Percentiles rank a stretch among this genome's conserved stretches.
phyloP scores from a whole-genome alignment of 371 early-diverging fungal species.

The Lichtheimia ornata region DNA sequence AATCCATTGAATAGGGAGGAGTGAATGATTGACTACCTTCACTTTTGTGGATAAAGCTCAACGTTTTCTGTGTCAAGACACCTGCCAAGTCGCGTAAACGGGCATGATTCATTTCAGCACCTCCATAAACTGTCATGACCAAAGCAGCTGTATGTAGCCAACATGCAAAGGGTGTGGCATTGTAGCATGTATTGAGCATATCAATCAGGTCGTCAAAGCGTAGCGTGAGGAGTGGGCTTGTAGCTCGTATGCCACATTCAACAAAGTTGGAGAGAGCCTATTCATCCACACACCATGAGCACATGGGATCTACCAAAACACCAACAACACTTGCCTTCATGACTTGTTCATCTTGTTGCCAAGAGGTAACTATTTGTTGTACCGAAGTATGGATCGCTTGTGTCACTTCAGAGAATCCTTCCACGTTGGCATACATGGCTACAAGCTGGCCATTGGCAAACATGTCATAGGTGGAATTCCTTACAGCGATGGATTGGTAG shows the following conservation, averaged over 20 bases:
- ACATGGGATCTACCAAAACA: neutral
- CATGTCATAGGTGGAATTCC: conserved; percentile 35
- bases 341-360: conserved; percentile 42
- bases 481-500: conserved; percentile 35
- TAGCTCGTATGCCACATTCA: conserved; percentile 54
- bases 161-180: conserved; percentile 42
- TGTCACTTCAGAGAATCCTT: conserved; percentile 32
- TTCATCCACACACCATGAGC: neutral
- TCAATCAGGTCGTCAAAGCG: conserved; percentile 37
- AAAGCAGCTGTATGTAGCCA: conserved; percentile 61
- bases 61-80: conserved; percentile 43
- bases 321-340: conserved; percentile 21
- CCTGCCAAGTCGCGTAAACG: conserved; percentile 45
- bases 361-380: conserved; percentile 28
- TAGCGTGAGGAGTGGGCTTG: conserved; percentile 47
- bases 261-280: conserved; percentile 33
- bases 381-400: conserved; percentile 33
- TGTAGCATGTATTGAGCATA: conserved; percentile 45
- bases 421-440: conserved; percentile 24
- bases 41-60: conserved; percentile 50
- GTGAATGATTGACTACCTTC: conserved; percentile 45
- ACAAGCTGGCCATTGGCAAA: conserved; percentile 41
- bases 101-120: conserved; percentile 34
- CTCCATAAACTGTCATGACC: conserved; percentile 61
- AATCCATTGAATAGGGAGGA: no score